Conservation (phyloP, 306 rosid species). For the Arachis stenosperma region DNA sequence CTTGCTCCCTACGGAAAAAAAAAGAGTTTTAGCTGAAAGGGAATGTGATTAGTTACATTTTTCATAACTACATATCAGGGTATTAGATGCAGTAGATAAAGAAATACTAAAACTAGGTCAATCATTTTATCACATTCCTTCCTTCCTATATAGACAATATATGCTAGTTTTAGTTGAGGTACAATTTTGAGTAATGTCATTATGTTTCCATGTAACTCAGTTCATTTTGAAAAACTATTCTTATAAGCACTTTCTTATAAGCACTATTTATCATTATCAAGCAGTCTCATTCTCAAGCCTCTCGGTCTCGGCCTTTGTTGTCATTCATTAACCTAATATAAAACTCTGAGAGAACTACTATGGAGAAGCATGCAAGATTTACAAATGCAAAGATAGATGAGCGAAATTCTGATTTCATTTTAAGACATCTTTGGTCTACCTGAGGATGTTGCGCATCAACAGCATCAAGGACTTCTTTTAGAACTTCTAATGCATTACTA, state of each 20-base stretch:
- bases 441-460: slow-evolving; percentile 68
- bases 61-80: slow-evolving; percentile 1
- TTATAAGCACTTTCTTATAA: not conserved
- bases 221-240: not conserved
- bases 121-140: slow-evolving; percentile 17
- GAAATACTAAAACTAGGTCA: not conserved
- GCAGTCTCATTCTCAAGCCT: not conserved
- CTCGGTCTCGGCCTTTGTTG: slow-evolving; percentile 17
- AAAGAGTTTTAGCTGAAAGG: slow-evolving; percentile 31
- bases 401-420: slow-evolving; percentile 31
- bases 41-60: slow-evolving; percentile 15
- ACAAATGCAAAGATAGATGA: slow-evolving; percentile 6
- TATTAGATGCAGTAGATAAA: slow-evolving; percentile 18
- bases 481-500: slow-evolving; percentile 70
- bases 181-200: slow-evolving; percentile 20
- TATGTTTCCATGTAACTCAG: not conserved
- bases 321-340: slow-evolving; percentile 20
- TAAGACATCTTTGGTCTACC: slow-evolving; percentile 54
- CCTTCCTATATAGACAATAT: slow-evolving; percentile 8
- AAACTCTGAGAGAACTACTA: slow-evolving; percentile 6
- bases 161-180: slow-evolving; percentile 13
- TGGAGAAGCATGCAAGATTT: slow-evolving; percentile 5
- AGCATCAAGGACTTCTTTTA: slow-evolving; percentile 89
- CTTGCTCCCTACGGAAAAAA: slow-evolving; percentile 63
- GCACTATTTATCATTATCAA: slow-evolving; percentile 6